Evolutionary conservation across 2,329 filamentous ascomycete genomes (phyloP).

Genomic region (Fusarium sublunatum): DNA sequence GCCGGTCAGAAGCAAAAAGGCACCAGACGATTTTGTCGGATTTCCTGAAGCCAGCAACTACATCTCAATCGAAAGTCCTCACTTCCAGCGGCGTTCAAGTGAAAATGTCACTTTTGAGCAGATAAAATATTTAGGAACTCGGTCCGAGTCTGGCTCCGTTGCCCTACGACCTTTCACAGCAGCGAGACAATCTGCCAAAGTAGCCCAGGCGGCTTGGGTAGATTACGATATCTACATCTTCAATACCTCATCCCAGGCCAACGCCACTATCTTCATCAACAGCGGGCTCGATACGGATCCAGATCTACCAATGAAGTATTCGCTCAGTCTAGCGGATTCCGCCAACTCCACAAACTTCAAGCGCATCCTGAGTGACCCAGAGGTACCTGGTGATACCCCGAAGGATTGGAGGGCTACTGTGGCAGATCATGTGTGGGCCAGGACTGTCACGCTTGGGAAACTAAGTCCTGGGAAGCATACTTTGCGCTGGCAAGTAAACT

Average conservation of each 20-base stretch:
- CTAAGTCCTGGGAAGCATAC: background rate
- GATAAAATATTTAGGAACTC: background rate
- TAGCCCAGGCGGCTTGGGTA: background rate
- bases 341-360: background rate
- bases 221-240: conserved; percentile 1
- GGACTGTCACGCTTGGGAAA: background rate
- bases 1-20: background rate
- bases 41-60: conserved; percentile 31
- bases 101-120: background rate
- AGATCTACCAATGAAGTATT: background rate
- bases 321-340: background rate
- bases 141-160: background rate
- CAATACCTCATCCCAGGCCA: background rate
- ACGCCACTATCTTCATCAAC: background rate
- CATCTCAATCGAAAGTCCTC: conserved; percentile 36
- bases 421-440: background rate
- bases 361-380: background rate
- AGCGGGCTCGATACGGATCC: background rate
- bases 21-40: conserved; percentile 22
- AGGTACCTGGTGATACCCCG: background rate
- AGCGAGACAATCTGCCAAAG: background rate
- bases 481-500: background rate
- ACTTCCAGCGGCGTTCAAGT: conserved; percentile 23
- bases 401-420: background rate
- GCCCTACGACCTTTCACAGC: background rate